Conservation (phyloP, 1,284 basidiomycete species). For the Marasmius tenuissimus region DNA sequence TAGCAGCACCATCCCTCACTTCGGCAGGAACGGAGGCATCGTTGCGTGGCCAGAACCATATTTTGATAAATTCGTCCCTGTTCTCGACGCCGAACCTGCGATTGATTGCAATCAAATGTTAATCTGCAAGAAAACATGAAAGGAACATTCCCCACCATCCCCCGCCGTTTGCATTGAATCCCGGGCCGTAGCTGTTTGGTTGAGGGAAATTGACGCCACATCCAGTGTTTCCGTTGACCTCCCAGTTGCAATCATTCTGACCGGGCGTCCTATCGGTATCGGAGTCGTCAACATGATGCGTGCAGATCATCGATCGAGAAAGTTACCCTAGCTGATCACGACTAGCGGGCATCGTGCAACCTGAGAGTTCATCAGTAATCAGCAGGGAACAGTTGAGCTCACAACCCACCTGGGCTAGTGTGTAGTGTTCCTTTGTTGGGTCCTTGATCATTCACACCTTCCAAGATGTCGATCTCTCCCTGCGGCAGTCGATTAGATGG, state of each 20-base stretch:
- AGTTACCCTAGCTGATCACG: conserved; percentile 52
- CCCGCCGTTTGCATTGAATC: conserved; percentile 62
- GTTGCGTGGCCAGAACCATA: conserved; percentile 60
- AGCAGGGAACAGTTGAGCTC: neutral
- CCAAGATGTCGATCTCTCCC: conserved; percentile 72
- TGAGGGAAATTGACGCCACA: conserved; percentile 57
- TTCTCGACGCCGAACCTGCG: conserved; percentile 54
- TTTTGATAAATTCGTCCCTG: conserved; percentile 45
- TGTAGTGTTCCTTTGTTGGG: conserved; percentile 66
- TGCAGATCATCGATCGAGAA: conserved; percentile 13
- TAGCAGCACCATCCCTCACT: conserved; percentile 36
- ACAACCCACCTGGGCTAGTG: conserved; percentile 43
- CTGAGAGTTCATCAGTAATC: conserved; percentile 24
- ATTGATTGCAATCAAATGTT: neutral
- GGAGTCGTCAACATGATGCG: neutral
- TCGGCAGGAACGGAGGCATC: conserved; percentile 43
- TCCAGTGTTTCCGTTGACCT: conserved; percentile 56
- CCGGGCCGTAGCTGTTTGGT: conserved; percentile 53
- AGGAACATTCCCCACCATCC: conserved; percentile 45
- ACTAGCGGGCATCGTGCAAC: conserved; percentile 58
- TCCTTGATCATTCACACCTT: conserved; percentile 60
- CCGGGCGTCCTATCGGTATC: conserved; percentile 28
- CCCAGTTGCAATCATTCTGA: conserved; percentile 54
- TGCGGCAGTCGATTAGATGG: conserved; percentile 17
- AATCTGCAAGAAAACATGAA: neutral